These are phyloP conservation scores for Cryphonectria carpinicola DNA, from an alignment of 2,329 filamentous ascomycete species.

Conservation along the genomic window DNA sequence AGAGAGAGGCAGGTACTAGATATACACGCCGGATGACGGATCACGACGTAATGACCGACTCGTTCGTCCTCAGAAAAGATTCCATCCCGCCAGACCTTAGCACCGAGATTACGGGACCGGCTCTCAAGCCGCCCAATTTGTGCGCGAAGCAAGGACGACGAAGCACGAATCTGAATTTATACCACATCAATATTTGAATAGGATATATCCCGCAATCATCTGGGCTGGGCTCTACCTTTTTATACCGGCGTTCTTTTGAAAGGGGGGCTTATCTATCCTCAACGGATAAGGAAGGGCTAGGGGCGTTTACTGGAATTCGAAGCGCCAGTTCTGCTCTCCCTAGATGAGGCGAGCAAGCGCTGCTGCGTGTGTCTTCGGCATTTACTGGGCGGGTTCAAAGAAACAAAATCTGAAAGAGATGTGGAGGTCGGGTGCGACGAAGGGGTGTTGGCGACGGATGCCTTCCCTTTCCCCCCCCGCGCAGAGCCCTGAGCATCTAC, in stretches of 20 bases:
- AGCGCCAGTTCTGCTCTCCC: constrained; percentile 8
- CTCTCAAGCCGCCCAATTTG: constrained; percentile 25
- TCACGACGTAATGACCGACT: constrained; percentile 27
- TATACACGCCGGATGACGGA: constrained; percentile 16
- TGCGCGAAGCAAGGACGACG: constrained; percentile 26
- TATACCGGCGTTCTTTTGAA: constrained; percentile 24
- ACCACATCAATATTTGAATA: constrained; percentile 23
- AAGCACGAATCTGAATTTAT: constrained; percentile 22
- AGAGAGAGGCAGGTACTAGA: background rate
- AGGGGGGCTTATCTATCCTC: constrained; percentile 10
- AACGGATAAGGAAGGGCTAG: constrained; percentile 21
- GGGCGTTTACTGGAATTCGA: constrained; percentile 14
- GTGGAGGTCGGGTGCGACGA: background rate
- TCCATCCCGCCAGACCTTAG: constrained; percentile 20
- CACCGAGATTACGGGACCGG: constrained; percentile 9
- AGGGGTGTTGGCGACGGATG: background rate
- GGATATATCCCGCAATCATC: constrained; percentile 12
- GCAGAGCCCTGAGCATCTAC: background rate
- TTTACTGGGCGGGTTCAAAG: background rate
- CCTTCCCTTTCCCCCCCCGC: background rate
- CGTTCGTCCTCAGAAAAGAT: constrained; percentile 18
- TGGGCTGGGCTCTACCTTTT: constrained; percentile 15
- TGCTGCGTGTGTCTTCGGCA: background rate
- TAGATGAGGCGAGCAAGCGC: constrained; percentile 10
- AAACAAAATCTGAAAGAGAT: background rate